phyloP scores from a whole-genome alignment of 139 green algal species.

The Chlorella sp. region DNA sequence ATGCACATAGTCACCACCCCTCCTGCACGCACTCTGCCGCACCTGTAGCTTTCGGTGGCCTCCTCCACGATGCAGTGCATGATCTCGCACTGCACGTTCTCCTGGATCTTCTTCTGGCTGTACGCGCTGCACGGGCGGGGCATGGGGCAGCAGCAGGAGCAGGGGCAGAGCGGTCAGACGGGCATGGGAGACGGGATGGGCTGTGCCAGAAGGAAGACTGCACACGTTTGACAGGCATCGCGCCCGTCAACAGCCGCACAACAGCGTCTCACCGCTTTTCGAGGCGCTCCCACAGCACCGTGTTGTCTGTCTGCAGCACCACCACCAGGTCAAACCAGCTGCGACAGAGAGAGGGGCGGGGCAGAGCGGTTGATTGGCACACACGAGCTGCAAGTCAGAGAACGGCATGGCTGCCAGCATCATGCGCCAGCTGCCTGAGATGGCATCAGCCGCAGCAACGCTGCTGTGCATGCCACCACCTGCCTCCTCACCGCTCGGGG shows the following conservation, averaged over 20 bases:
- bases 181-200: too few relatives aligned
- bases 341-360: neutral
- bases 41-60: slow-evolving; percentile 94
- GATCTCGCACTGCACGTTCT: slow-evolving; percentile 99
- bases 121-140: slow-evolving; percentile 78
- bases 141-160: too few relatives aligned
- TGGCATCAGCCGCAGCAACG: too few relatives aligned
- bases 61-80: slow-evolving; percentile 98
- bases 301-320: slow-evolving; percentile 95
- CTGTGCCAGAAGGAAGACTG: too few relatives aligned
- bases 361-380: neutral
- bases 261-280: slow-evolving; percentile 63
- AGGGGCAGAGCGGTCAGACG: too few relatives aligned
- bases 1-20: too few relatives aligned
- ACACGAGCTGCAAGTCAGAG: too few relatives aligned
- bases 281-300: slow-evolving; percentile 89
- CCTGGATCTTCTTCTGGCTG: slow-evolving; percentile 84
- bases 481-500: slow-evolving; percentile 96
- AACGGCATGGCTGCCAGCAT: neutral
- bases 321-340: slow-evolving; percentile 98
- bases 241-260: too few relatives aligned
- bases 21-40: slow-evolving; percentile 30
- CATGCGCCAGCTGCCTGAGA: too few relatives aligned
- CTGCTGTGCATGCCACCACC: slow-evolving; percentile 57
- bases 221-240: too few relatives aligned